Evolutionary conservation across 139 green algal species (phyloP).

Genomic region (Spirogloea muscicola): DNA sequence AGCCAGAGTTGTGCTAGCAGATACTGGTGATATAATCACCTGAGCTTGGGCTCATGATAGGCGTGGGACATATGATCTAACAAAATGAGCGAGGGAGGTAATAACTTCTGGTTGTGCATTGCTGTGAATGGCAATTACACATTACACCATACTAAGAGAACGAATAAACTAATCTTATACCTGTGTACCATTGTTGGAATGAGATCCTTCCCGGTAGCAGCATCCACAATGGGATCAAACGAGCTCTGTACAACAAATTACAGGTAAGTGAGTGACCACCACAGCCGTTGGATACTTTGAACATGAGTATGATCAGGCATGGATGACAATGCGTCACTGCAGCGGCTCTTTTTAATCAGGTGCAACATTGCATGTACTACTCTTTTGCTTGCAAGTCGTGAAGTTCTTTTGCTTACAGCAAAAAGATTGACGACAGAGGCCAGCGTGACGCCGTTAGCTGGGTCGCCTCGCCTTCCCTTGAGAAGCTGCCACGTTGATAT

Average conservation of each 20-base stretch:
- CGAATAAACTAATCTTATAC: neutral
- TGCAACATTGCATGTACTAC: neutral
- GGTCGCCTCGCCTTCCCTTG: neutral
- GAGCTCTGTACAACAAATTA: constrained; percentile 46
- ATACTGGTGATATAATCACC: no score
- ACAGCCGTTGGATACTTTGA: neutral
- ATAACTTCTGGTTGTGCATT: no score
- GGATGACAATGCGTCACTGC: neutral
- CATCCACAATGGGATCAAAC: constrained; percentile 88
- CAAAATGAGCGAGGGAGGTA: neutral
- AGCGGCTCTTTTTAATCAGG: neutral
- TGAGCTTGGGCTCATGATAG: neutral
- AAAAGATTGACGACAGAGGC: constrained; percentile 48
- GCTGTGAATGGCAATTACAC: no score
- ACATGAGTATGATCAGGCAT: neutral
- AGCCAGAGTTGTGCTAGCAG: neutral
- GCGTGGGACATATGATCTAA: neutral
- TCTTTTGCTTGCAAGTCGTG: neutral
- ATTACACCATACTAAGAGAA: neutral
- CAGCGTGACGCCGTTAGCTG: constrained; percentile 22
- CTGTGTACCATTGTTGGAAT: constrained; percentile 78
- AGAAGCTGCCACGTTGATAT: constrained; percentile 59
- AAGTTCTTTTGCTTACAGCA: constrained; percentile 26
- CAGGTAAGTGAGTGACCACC: neutral
- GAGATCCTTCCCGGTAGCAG: constrained; percentile 68